Evolutionary conservation across 176 grass and related monocot species (phyloP).

Genomic region (Raddia guianensis): DNA sequence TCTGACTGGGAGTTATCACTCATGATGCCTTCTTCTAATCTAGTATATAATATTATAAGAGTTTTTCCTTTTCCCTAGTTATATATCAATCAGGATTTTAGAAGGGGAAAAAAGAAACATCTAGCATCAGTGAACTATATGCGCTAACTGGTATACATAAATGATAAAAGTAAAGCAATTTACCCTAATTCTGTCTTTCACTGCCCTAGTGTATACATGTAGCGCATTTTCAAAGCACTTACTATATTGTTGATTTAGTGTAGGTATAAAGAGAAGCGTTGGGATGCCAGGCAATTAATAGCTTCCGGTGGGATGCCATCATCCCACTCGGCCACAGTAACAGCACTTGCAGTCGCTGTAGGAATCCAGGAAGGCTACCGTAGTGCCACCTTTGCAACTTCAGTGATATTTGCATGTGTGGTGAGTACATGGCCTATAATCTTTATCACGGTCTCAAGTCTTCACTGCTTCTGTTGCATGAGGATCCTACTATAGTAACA

Average conservation of each 20-base stretch:
- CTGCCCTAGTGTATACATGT: background rate
- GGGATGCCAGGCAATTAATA: conserved; percentile 89
- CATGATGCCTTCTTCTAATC: background rate
- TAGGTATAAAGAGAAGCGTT: conserved; percentile 89
- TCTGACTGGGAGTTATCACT: background rate
- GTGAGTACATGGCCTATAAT: conserved; percentile 47
- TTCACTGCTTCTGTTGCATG: conserved; percentile 19
- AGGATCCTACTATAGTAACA: conserved; percentile 5
- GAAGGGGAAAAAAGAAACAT: background rate
- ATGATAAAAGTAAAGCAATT: background rate
- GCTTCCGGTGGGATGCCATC: conserved; percentile 97
- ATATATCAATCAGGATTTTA: conserved; percentile 10
- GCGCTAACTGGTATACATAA: background rate
- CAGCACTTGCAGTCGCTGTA: conserved; percentile 79
- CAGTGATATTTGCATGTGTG: conserved; percentile 76
- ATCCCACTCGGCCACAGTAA: conserved; percentile 90
- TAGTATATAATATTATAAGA: conserved; percentile 13
- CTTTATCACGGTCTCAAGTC: conserved; percentile 1
- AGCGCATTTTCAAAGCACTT: background rate
- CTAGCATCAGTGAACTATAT: background rate
- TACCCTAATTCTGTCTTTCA: background rate
- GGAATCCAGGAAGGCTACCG: conserved; percentile 86
- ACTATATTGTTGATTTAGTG: conserved; percentile 17
- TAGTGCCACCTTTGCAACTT: conserved; percentile 71
- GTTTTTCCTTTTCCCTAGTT: conserved; percentile 11